These are phyloP conservation scores for Aspergillus awamori DNA, from an alignment of 2,329 filamentous ascomycete species.

Conservation along the genomic window DNA sequence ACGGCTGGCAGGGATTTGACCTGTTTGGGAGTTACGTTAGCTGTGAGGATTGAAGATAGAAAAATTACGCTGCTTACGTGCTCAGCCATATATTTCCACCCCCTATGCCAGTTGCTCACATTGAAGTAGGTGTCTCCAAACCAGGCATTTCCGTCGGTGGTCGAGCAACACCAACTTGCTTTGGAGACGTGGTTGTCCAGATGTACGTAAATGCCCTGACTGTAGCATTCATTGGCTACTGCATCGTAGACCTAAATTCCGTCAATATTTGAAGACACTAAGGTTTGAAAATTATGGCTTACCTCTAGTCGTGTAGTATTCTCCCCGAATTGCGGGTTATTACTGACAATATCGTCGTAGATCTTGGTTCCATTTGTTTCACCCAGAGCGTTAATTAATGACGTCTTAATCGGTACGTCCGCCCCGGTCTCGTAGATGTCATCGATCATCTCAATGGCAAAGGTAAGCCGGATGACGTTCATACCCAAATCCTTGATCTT, in stretches of 20 bases:
- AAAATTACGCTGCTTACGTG: slow-evolving; percentile 48
- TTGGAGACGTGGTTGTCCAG: slow-evolving; percentile 65
- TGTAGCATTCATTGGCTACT: slow-evolving; percentile 60
- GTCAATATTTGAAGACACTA: not conserved
- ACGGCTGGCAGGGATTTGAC: slow-evolving; percentile 30
- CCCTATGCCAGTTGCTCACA: slow-evolving; percentile 62
- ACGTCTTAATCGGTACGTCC: slow-evolving; percentile 44
- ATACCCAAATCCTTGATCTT: slow-evolving; percentile 36
- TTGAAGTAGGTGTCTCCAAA: slow-evolving; percentile 64
- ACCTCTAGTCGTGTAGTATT: slow-evolving; percentile 38
- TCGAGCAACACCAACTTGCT: slow-evolving; percentile 61
- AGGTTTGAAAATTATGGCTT: not conserved
- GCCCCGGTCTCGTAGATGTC: slow-evolving; percentile 45
- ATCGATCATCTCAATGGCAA: slow-evolving; percentile 47
- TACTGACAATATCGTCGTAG: slow-evolving; percentile 39
- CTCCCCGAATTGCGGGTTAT: slow-evolving; percentile 42
- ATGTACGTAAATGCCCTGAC: slow-evolving; percentile 60
- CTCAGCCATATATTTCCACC: slow-evolving; percentile 61
- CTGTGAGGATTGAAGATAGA: not conserved
- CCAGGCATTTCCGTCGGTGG: slow-evolving; percentile 61
- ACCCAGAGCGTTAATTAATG: slow-evolving; percentile 44
- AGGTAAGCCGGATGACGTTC: slow-evolving; percentile 42
- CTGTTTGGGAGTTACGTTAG: not conserved
- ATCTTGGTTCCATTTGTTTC: slow-evolving; percentile 45
- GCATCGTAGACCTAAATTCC: slow-evolving; percentile 58